Percentiles rank a stretch among this genome's conserved stretches.
phyloP scores from a whole-genome alignment of 495 filamentous ascomycete genomes.

The Penicillium dipodomyicola region DNA sequence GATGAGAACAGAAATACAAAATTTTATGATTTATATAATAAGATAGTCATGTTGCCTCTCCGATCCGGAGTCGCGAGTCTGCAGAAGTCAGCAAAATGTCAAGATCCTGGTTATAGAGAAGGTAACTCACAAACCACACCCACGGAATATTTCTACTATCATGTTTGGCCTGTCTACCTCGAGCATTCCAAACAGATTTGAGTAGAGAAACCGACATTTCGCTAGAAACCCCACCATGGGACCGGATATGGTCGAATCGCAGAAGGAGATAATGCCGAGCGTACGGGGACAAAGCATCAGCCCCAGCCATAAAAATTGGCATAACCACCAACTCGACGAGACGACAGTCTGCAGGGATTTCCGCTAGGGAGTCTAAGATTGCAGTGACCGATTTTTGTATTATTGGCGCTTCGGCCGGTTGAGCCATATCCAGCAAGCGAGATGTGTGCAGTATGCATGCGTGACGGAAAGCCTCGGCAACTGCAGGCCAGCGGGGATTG shows the following conservation, averaged over 20 bases:
- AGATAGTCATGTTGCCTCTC: conserved; percentile 28
- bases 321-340: conserved; percentile 35
- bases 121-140: conserved; percentile 38
- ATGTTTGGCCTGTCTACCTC: conserved; percentile 24
- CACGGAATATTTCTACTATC: conserved; percentile 36
- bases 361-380: conserved; percentile 34
- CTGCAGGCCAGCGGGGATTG: conserved; percentile 30
- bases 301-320: conserved; percentile 40
- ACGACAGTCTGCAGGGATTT: conserved; percentile 27
- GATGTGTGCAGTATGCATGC: conserved; percentile 38
- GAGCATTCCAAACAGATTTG: conserved; percentile 35
- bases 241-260: conserved; percentile 30
- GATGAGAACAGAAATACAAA: neutral
- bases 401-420: conserved; percentile 23
- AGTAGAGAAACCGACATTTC: conserved; percentile 27
- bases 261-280: conserved; percentile 37
- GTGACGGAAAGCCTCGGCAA: conserved; percentile 35
- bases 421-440: conserved; percentile 30
- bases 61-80: conserved; percentile 21
- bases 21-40: conserved; percentile 18
- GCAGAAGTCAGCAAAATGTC: conserved; percentile 6
- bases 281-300: conserved; percentile 32
- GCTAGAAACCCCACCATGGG: conserved; percentile 34
- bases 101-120: neutral
- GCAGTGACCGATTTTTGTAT: conserved; percentile 34